Conservation (phyloP, 2,329 filamentous ascomycete species). For the Pseudocercospora pini-densiflorae region DNA sequence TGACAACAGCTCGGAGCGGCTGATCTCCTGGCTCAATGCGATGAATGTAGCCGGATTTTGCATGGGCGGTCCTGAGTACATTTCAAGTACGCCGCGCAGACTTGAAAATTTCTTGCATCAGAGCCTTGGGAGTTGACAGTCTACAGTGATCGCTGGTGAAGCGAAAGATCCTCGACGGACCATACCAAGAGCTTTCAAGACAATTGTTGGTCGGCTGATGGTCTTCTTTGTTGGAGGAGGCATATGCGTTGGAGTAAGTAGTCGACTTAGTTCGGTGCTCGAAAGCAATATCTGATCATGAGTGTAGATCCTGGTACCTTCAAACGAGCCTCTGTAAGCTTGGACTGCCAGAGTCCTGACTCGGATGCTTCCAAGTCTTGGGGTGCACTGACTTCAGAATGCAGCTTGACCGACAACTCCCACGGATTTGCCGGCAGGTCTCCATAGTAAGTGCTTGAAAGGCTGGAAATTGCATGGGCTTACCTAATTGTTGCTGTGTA, state of each 20-base stretch:
- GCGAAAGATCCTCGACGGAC: background rate
- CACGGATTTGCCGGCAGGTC: background rate
- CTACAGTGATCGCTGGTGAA: constrained; percentile 1
- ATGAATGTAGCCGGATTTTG: background rate
- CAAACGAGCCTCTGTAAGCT: background rate
- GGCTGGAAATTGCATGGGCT: background rate
- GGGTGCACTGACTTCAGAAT: background rate
- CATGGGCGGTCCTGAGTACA: background rate
- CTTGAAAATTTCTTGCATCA: too few species aligned
- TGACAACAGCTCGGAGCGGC: background rate
- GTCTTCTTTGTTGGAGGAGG: background rate
- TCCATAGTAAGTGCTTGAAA: background rate
- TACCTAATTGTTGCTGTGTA: background rate
- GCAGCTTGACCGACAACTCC: background rate
- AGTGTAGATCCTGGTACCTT: background rate
- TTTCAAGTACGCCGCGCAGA: background rate
- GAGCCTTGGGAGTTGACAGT: background rate
- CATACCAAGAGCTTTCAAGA: background rate
- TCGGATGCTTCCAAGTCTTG: background rate
- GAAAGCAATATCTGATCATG: background rate
- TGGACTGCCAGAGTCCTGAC: too few species aligned
- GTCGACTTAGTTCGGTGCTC: background rate
- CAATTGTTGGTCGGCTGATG: background rate
- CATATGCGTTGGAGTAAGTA: background rate
- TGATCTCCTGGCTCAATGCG: background rate